A percentile compares a stretch with the other conserved stretches of the same genome.
These are phyloP conservation scores for Scenedesmus sp. DNA, from an alignment of 163 green algal species.

Conservation along the genomic window DNA sequence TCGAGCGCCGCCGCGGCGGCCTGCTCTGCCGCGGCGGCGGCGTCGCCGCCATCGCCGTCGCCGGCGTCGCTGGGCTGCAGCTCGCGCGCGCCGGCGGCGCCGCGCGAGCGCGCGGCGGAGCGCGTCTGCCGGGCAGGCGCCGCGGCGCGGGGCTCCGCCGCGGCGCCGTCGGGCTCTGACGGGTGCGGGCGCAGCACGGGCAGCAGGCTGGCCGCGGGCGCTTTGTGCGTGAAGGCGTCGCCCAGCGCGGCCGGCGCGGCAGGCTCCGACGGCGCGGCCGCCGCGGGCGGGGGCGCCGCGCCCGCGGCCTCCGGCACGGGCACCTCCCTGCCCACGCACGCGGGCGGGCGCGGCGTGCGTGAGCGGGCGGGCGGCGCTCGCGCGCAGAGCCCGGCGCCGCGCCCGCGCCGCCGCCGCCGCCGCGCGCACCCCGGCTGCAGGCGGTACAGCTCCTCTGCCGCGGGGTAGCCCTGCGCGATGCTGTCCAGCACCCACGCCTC, in stretches of 20 bases:
- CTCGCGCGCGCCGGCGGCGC: not conserved
- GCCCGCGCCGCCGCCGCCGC: not conserved
- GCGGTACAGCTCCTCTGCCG: conserved; percentile 12
- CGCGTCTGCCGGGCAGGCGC: not conserved
- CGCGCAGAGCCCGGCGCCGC: not conserved
- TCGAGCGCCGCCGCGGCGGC: not conserved
- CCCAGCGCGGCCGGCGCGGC: not conserved
- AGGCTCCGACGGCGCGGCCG: not conserved
- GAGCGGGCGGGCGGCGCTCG: not conserved
- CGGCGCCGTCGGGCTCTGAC: not conserved
- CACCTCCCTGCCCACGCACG: not conserved
- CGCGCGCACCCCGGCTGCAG: not conserved
- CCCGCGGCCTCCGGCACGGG: not conserved
- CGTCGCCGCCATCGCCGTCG: not conserved
- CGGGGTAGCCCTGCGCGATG: conserved; percentile 20
- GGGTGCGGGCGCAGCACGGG: not conserved
- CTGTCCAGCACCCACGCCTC: conserved; percentile 17
- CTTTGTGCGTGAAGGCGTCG: too few species aligned
- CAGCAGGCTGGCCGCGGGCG: too few species aligned
- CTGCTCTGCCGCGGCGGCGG: not conserved
- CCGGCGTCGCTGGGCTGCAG: not conserved
- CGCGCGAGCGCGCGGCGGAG: not conserved
- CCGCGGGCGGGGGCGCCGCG: not conserved
- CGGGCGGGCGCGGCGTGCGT: not conserved
- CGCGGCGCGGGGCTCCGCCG: conserved; percentile 8